Evolutionary conservation across 2,329 filamentous ascomycete genomes (phyloP).

Genomic region (Thielaviopsis punctulata): DNA sequence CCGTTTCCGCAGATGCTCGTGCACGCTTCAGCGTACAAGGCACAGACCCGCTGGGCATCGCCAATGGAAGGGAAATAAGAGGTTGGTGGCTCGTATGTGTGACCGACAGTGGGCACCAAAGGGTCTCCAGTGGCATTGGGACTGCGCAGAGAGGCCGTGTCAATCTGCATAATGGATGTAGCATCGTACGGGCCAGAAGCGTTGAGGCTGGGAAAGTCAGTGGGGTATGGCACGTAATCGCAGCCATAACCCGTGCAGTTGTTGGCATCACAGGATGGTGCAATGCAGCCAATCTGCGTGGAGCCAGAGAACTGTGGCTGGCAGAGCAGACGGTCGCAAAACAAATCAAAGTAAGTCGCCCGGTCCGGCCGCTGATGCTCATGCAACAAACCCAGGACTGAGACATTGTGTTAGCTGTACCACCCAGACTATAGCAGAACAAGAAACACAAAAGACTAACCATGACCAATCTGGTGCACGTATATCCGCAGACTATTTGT

Average conservation of each 20-base stretch:
- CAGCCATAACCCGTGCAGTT: slow-evolving; percentile 11
- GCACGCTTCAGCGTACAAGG: background rate
- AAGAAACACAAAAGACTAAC: slow-evolving; percentile 2
- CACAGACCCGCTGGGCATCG: slow-evolving; percentile 6
- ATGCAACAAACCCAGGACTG: slow-evolving; percentile 8
- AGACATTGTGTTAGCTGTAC: background rate
- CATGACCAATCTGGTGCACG: slow-evolving; percentile 10
- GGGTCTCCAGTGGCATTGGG: background rate
- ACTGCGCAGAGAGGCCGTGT: background rate
- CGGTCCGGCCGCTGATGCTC: slow-evolving; percentile 9
- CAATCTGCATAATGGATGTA: slow-evolving; percentile 10
- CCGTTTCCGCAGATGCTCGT: slow-evolving; percentile 8
- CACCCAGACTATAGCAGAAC: background rate
- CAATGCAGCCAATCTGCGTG: background rate
- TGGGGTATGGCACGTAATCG: slow-evolving; percentile 2
- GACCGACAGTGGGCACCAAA: background rate
- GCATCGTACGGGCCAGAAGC: slow-evolving; percentile 2
- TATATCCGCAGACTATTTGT: background rate
- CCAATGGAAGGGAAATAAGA: background rate
- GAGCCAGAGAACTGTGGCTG: background rate
- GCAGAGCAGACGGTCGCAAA: slow-evolving; percentile 7
- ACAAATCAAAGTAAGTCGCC: background rate
- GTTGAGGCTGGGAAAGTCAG: background rate
- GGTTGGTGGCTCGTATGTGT: background rate
- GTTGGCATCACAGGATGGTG: background rate